Conservation (phyloP, 2,329 filamentous ascomycete genomes). For the Curvularia hawaiiensis region DNA sequence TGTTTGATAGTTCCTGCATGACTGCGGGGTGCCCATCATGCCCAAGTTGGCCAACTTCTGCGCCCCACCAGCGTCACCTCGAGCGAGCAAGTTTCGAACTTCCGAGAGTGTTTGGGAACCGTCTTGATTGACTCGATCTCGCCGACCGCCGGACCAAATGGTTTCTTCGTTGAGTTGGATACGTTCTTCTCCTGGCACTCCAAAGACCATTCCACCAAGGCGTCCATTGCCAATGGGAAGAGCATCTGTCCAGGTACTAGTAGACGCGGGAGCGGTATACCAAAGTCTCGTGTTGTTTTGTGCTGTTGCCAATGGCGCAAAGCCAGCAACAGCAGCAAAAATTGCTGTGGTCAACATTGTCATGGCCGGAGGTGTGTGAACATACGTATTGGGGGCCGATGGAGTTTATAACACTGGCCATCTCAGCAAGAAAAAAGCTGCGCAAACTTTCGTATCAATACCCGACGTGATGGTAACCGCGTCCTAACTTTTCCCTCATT, state of each 20-base stretch:
- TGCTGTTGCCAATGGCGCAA: neutral
- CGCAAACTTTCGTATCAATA: neutral
- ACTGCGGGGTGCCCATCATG: constrained; percentile 11
- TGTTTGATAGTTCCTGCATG: constrained; percentile 8
- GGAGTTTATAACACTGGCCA: neutral
- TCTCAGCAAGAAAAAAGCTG: neutral
- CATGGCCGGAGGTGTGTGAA: neutral
- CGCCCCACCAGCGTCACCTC: constrained; percentile 1
- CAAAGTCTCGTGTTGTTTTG: constrained; percentile 8
- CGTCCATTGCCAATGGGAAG: constrained; percentile 58
- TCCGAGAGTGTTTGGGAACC: constrained; percentile 7
- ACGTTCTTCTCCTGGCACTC: constrained; percentile 51
- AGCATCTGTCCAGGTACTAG: constrained; percentile 46
- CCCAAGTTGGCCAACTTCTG: constrained; percentile 13
- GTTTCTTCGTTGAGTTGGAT: constrained; percentile 57
- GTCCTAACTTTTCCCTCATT: neutral
- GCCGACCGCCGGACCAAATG: constrained; percentile 39
- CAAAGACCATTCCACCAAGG: constrained; percentile 54
- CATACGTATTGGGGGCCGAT: neutral
- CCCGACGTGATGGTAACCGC: neutral
- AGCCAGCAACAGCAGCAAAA: neutral
- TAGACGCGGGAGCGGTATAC: constrained; percentile 5
- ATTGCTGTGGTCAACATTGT: neutral
- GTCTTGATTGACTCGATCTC: constrained; percentile 43
- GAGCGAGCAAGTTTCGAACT: constrained; percentile 6